phyloP scores from a whole-genome alignment of 192 early-diverging fungal species.

The Allomyces macrogynus region DNA sequence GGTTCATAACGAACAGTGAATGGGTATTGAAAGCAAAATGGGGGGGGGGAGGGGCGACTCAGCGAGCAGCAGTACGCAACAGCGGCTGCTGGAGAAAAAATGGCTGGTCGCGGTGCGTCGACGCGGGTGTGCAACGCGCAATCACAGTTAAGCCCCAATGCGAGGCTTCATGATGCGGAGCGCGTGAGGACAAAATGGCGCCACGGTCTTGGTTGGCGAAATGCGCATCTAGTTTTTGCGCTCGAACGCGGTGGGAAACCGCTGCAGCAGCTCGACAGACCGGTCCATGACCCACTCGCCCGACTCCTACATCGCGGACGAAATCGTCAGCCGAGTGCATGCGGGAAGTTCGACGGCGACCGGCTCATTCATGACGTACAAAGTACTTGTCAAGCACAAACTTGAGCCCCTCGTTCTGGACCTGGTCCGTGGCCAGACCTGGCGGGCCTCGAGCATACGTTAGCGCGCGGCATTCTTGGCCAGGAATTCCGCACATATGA shows the following conservation, averaged over 20 bases:
- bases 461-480: neutral
- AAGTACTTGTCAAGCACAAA: neutral
- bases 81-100: too few species aligned
- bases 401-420: neutral
- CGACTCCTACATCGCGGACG: neutral
- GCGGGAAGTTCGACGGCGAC: neutral
- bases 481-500: too few species aligned
- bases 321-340: neutral
- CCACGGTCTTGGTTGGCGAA: neutral
- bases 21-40: too few species aligned
- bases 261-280: neutral
- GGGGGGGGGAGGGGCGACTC: too few species aligned
- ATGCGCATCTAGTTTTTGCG: neutral
- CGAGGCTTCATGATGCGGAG: too few species aligned
- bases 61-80: too few species aligned
- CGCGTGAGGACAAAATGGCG: too few species aligned
- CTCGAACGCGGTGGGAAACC: neutral
- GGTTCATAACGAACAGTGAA: too few species aligned
- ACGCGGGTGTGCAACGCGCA: too few species aligned
- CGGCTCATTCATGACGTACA: neutral
- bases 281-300: neutral
- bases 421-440: neutral
- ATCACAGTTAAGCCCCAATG: too few species aligned
- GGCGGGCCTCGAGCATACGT: neutral
- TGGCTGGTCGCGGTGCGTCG: too few species aligned